Evolutionary conservation across 768 basidiomycete genomes (phyloP).

Genomic region (Suillus plorans): DNA sequence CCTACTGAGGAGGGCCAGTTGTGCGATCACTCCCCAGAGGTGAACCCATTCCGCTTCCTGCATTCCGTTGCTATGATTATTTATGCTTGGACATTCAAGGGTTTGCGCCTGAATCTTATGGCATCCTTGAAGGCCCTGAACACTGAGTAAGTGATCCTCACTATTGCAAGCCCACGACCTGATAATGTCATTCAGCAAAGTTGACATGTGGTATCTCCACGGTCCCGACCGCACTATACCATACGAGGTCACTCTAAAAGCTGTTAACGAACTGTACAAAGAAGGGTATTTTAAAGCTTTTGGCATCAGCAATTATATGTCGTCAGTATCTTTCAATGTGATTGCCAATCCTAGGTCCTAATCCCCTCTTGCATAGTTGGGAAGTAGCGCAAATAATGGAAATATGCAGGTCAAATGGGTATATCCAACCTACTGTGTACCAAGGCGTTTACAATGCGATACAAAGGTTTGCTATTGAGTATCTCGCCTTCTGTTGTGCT

Average conservation of each 20-base stretch:
- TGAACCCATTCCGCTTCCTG: not conserved
- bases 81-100: conserved; percentile 13
- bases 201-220: conserved; percentile 17
- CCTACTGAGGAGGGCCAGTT: conserved; percentile 5
- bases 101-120: conserved; percentile 35
- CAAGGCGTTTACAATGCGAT: conserved; percentile 28
- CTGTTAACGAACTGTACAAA: conserved; percentile 24
- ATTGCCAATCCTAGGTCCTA: conserved; percentile 18
- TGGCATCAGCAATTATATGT: conserved; percentile 26
- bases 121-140: conserved; percentile 43
- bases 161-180: not conserved
- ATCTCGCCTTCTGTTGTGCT: not conserved
- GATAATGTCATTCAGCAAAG: conserved; percentile 8
- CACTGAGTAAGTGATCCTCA: conserved; percentile 40
- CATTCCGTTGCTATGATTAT: not conserved
- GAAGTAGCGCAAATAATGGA: conserved; percentile 33
- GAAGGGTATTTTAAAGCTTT: conserved; percentile 22
- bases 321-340: not conserved
- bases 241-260: conserved; percentile 22
- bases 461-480: conserved; percentile 13
- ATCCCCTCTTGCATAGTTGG: conserved; percentile 20
- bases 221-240: conserved; percentile 23
- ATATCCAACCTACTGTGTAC: conserved; percentile 27
- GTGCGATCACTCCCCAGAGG: conserved; percentile 24
- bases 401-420: conserved; percentile 25